Conservation (phyloP, 805 yeast species). For the Monosporozyma solicola region DNA sequence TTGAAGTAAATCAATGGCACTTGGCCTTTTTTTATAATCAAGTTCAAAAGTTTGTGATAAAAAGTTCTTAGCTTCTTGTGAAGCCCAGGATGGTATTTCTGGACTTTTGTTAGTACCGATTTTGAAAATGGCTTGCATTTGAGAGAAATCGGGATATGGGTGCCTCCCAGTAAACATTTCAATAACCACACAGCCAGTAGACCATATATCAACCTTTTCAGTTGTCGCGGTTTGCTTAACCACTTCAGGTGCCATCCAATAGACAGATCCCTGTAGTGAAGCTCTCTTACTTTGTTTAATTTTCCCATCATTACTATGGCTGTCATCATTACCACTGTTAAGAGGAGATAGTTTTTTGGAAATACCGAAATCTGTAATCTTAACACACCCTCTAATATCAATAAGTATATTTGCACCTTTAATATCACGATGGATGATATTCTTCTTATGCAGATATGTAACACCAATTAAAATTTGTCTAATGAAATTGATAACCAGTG, state of each 20-base stretch:
- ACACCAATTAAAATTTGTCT: conserved; percentile 71
- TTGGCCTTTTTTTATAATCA: conserved; percentile 65
- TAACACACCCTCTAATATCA: conserved; percentile 71
- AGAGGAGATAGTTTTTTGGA: conserved; percentile 58
- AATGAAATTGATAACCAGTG: conserved; percentile 60
- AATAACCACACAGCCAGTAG: conserved; percentile 85
- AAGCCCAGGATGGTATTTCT: conserved; percentile 63
- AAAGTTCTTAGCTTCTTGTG: conserved; percentile 61
- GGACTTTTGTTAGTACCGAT: conserved; percentile 85
- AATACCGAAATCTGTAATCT: conserved; percentile 82
- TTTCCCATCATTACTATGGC: conserved; percentile 27
- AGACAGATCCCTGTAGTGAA: conserved; percentile 88
- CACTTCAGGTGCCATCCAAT: conserved; percentile 99
- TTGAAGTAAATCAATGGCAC: conserved; percentile 57
- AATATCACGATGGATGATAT: conserved; percentile 78
- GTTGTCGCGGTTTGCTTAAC: conserved; percentile 90
- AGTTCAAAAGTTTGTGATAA: conserved; percentile 58
- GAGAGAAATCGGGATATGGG: conserved; percentile 90
- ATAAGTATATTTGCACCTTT: conserved; percentile 83
- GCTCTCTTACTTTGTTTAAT: conserved; percentile 40
- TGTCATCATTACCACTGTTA: conserved; percentile 12
- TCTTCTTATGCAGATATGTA: conserved; percentile 61
- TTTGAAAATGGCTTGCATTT: conserved; percentile 94
- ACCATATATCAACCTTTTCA: conserved; percentile 93
- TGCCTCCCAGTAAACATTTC: conserved; percentile 96